These are phyloP conservation scores for Suillus paluster DNA, from an alignment of 768 basidiomycete genomes.

Conservation along the genomic window DNA sequence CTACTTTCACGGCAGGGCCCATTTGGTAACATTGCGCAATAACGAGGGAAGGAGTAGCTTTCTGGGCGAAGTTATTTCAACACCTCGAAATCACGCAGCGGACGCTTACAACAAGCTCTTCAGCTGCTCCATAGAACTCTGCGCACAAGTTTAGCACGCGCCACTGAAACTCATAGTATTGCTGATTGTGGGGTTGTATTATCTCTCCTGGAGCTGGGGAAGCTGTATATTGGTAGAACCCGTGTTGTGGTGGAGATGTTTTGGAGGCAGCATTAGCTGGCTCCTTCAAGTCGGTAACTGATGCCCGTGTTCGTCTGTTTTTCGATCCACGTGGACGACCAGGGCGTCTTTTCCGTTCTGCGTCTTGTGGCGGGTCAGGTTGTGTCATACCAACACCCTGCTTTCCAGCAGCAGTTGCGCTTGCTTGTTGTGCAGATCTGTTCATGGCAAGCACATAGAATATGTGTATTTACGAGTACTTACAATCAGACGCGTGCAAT, in stretches of 20 bases:
- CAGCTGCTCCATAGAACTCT: constrained; percentile 85
- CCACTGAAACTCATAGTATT: constrained; percentile 89
- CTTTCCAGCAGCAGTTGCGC: constrained; percentile 19
- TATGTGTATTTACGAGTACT: constrained; percentile 15
- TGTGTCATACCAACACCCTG: constrained; percentile 31
- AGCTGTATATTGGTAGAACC: constrained; percentile 50
- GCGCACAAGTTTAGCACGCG: constrained; percentile 80
- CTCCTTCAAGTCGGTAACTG: constrained; percentile 31
- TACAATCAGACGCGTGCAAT: constrained; percentile 12
- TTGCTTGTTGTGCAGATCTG: constrained; percentile 24
- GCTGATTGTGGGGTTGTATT: constrained; percentile 68
- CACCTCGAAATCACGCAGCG: constrained; percentile 12
- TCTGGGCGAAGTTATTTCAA: constrained; percentile 35
- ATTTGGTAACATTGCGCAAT: constrained; percentile 82
- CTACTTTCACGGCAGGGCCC: constrained; percentile 69
- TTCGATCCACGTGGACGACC: constrained; percentile 83
- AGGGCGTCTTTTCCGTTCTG: constrained; percentile 67
- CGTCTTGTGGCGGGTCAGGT: constrained; percentile 32
- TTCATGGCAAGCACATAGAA: constrained; percentile 19
- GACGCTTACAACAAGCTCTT: constrained; percentile 74
- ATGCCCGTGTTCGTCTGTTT: constrained; percentile 57
- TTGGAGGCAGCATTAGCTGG: constrained; percentile 28
- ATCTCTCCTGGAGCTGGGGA: constrained; percentile 50
- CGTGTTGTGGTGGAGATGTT: constrained; percentile 36
- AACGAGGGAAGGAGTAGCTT: constrained; percentile 67